These are phyloP conservation scores for Globisporangium carolinianum DNA, from an alignment of 352 stramenopile genomes.

Conservation along the genomic window DNA sequence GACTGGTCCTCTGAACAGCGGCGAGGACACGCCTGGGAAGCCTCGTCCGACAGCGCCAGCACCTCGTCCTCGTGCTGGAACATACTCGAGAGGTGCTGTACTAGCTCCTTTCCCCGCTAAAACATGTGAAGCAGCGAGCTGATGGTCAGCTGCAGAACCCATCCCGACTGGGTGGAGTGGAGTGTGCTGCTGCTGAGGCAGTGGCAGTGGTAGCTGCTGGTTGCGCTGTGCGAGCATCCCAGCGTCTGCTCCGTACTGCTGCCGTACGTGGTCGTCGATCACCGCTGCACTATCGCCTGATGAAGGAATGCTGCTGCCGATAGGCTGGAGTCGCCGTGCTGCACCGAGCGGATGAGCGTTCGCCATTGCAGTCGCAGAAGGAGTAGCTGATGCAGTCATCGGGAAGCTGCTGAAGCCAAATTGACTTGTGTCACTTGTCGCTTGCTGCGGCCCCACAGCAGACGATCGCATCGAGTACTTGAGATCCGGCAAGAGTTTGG, in stretches of 20 bases:
- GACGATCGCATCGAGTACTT: constrained; percentile 10
- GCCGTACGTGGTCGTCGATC: too few species aligned
- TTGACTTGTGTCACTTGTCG: background rate
- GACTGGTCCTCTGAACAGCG: background rate
- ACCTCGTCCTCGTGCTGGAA: background rate
- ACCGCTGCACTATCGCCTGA: background rate
- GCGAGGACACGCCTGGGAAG: too few species aligned
- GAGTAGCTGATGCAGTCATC: background rate
- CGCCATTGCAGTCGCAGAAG: background rate
- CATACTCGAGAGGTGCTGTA: background rate
- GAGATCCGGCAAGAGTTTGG: constrained; percentile 7
- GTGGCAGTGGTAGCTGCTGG: background rate
- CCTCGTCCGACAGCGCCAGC: background rate
- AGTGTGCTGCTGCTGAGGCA: background rate
- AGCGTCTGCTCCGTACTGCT: too few species aligned
- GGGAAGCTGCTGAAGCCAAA: background rate
- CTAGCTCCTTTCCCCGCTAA: too few species aligned
- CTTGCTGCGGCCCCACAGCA: background rate
- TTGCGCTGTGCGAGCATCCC: background rate
- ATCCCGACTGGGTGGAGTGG: too few species aligned
- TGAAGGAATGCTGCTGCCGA: background rate
- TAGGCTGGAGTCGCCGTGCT: constrained; percentile 10
- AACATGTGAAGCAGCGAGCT: background rate
- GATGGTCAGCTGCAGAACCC: background rate
- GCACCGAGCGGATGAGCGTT: constrained; percentile 3